Percentiles rank a stretch among this genome's conserved stretches.
phyloP scores from a whole-genome alignment of 2,329 filamentous ascomycete species.

The Lithohypha guttulata region DNA sequence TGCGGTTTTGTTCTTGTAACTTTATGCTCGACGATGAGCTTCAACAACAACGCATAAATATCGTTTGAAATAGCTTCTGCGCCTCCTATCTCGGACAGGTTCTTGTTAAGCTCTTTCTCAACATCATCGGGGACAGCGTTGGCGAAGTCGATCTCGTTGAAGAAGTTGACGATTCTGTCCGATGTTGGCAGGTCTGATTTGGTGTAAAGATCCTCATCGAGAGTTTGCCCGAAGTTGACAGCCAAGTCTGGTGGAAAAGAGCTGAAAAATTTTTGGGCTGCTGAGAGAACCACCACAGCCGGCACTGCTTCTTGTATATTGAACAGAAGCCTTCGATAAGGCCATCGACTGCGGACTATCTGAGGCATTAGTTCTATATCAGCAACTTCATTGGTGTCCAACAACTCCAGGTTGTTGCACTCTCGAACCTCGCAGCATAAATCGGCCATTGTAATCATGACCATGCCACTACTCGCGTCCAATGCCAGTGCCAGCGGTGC shows the following conservation, averaged over 20 bases:
- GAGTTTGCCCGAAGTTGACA: constrained; percentile 54
- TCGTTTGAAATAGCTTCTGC: constrained; percentile 38
- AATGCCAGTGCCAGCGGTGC: constrained; percentile 70
- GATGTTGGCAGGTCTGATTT: constrained; percentile 59
- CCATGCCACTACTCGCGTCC: constrained; percentile 58
- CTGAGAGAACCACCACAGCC: constrained; percentile 54
- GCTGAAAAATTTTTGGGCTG: constrained; percentile 59
- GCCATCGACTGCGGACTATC: constrained; percentile 27
- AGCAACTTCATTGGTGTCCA: constrained; percentile 55
- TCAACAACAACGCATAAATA: constrained; percentile 41
- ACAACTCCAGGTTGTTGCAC: constrained; percentile 65
- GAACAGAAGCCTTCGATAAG: constrained; percentile 32
- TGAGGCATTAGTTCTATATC: constrained; percentile 29
- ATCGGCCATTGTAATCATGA: constrained; percentile 79
- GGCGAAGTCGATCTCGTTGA: constrained; percentile 66
- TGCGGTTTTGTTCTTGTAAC: background rate
- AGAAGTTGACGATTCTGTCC: constrained; percentile 67
- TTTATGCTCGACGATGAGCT: constrained; percentile 24
- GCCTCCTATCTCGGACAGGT: constrained; percentile 56
- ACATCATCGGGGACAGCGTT: constrained; percentile 74
- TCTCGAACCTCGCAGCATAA: constrained; percentile 66
- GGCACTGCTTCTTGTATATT: constrained; percentile 43
- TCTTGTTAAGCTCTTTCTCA: constrained; percentile 56
- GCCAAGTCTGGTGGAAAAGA: constrained; percentile 59
- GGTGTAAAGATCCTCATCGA: constrained; percentile 64